Base-by-base conservation (phyloP, 495 filamentous ascomycete species). In the Annulohypoxylon moriforme region DNA sequence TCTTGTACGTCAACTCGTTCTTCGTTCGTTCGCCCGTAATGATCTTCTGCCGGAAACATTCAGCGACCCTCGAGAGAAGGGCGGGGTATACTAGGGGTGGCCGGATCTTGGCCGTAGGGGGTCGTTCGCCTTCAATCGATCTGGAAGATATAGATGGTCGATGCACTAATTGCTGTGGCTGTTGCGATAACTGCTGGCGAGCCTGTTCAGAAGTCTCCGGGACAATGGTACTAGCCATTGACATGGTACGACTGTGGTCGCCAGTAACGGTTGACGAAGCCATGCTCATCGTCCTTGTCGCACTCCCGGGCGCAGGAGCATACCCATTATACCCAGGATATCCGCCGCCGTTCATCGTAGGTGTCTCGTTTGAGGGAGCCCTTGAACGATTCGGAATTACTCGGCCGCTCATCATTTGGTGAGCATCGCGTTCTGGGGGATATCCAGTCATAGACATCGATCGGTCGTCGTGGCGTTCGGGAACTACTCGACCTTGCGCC, bases 1-100 rank as follows among this genome's bases (percentile, higher is more conserved):
- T 96, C 80, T 97, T 97, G 82, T 99, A 99, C 0, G 94, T 94
- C 47, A 99, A 81, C 33, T 93, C 95, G 85, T 99, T 98, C 86
- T 99, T 99, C 46, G 92, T 93, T 55, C 94, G 89, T 73, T 98
- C 96, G 25, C 89, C 90, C 40, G 94, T 83, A 9, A 88, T 80
- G 31, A 98, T 92, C 76, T 92, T 90, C 68, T 96, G 94, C 36
- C 92, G 88, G 80, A 99, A 97, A 44, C 90, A 90, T 76, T 97
- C 93, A 14, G 93, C 94, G 14, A 99, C 96, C 13, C 90, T 88
- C 13, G 96, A 97, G 40, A 99, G 86, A 22, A 98, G 78, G 18
- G 96, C 96, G 31, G 95, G 95, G 75, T 98, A 97, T 8, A 98
- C 95, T 18, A 98, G 83, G 6, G 95, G 92, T 14, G 91, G 89